phyloP scores from a whole-genome alignment of 2,329 filamentous ascomycete species.

The Microdochium trichocladiopsis region DNA sequence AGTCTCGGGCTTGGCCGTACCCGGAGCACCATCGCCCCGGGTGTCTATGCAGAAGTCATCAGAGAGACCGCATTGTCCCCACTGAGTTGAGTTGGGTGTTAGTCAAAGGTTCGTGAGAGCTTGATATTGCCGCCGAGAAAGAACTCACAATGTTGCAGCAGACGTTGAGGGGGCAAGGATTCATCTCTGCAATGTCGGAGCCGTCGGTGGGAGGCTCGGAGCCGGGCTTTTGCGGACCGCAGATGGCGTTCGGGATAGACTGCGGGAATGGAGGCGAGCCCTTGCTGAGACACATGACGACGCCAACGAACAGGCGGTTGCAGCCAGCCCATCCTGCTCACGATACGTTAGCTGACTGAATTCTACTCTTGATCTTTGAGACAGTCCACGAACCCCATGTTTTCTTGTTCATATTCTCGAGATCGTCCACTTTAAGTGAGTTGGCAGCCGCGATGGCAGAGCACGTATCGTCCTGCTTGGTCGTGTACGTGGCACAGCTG shows the following conservation, averaged over 20 bases:
- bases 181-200: too few species aligned
- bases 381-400: slow-evolving; percentile 6
- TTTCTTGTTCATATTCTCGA: slow-evolving; percentile 10
- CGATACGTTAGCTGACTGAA: neutral
- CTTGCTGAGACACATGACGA: neutral
- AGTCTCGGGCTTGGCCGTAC: too few species aligned
- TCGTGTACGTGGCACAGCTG: slow-evolving; percentile 8
- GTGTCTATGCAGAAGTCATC: too few species aligned
- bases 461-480: slow-evolving; percentile 8
- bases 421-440: slow-evolving; percentile 6
- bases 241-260: neutral
- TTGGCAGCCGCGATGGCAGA: slow-evolving; percentile 5
- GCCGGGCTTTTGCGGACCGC: neutral
- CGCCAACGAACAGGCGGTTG: neutral
- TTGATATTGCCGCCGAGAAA: too few species aligned
- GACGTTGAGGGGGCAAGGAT: too few species aligned
- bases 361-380: neutral
- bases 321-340: neutral
- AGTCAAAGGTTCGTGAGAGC: too few species aligned
- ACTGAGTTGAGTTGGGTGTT: neutral
- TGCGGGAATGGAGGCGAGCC: neutral
- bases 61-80: neutral
- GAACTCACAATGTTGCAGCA: neutral
- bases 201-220: neutral
- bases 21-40: too few species aligned